phyloP scores from a whole-genome alignment of 345 rosid species.

The Moricandia moricandioides region DNA sequence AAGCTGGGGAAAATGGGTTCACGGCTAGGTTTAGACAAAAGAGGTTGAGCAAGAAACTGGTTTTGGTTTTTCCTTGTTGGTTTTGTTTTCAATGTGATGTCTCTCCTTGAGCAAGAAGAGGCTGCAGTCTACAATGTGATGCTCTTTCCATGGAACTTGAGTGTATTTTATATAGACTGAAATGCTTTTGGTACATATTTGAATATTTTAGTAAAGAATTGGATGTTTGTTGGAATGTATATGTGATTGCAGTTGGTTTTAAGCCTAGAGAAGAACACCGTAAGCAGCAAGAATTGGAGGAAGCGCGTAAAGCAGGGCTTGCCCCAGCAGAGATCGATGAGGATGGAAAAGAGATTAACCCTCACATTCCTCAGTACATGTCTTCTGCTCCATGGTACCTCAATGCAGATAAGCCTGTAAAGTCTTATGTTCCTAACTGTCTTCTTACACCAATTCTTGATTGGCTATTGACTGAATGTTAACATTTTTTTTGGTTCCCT shows the following conservation, averaged over 20 bases:
- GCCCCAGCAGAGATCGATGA: neutral
- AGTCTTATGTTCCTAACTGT: neutral
- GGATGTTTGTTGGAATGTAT: neutral
- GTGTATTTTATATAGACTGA: neutral
- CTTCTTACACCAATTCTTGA: neutral
- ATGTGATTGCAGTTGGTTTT: neutral
- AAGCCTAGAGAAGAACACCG: neutral
- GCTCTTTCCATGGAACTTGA: neutral
- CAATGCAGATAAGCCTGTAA: neutral
- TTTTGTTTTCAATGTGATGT: neutral
- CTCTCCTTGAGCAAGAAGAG: neutral
- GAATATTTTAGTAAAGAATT: neutral
- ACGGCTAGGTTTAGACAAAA: neutral
- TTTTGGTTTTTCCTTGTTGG: neutral
- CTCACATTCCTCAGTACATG: constrained; percentile 1
- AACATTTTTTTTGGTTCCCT: neutral
- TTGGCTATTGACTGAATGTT: neutral
- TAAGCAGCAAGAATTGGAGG: neutral
- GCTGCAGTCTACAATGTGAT: neutral
- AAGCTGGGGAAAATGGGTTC: neutral
- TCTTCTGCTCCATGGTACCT: constrained; percentile 2
- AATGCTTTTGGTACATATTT: neutral
- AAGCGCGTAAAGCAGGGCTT: neutral
- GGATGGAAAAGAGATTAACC: neutral
- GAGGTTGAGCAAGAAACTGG: neutral